Evolutionary conservation across 2,329 filamentous ascomycete species (phyloP).

Genomic region (Fusarium bulbicola): DNA sequence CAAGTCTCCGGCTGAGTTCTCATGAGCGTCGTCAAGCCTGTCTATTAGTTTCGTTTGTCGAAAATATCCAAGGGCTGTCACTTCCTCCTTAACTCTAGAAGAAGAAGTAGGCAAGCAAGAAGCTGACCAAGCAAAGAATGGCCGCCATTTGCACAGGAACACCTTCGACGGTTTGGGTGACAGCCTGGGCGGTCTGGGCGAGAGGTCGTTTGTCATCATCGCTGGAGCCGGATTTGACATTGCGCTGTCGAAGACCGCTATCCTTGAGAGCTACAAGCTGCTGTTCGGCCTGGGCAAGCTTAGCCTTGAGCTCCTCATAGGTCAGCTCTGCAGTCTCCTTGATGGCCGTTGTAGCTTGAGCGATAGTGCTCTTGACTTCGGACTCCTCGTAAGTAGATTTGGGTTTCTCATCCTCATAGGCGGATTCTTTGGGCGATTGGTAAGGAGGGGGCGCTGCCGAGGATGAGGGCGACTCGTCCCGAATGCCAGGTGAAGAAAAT

Average conservation of each 20-base stretch:
- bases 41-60: conserved; percentile 25
- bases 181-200: conserved; percentile 62
- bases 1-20: conserved; percentile 20
- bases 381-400: conserved; percentile 39
- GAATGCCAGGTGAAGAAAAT: conserved; percentile 56
- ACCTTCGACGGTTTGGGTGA: conserved; percentile 70
- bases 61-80: conserved; percentile 10
- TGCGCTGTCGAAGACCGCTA: conserved; percentile 81
- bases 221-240: conserved; percentile 62
- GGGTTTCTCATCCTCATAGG: conserved; percentile 42
- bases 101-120: conserved; percentile 94
- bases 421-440: conserved; percentile 45
- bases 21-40: conserved; percentile 33
- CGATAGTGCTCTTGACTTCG: conserved; percentile 44
- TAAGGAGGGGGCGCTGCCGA: conserved; percentile 49
- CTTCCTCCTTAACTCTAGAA: conserved; percentile 67
- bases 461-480: conserved; percentile 44
- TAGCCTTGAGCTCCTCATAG: conserved; percentile 72
- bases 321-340: conserved; percentile 54
- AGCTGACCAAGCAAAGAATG: conserved; percentile 84
- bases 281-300: conserved; percentile 79
- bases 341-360: conserved; percentile 57
- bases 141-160: conserved; percentile 90
- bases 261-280: conserved; percentile 77
- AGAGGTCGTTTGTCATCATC: conserved; percentile 61